Evolutionary conservation across 2,329 filamentous ascomycete species (phyloP).

Genomic region (Penicillium sp.): DNA sequence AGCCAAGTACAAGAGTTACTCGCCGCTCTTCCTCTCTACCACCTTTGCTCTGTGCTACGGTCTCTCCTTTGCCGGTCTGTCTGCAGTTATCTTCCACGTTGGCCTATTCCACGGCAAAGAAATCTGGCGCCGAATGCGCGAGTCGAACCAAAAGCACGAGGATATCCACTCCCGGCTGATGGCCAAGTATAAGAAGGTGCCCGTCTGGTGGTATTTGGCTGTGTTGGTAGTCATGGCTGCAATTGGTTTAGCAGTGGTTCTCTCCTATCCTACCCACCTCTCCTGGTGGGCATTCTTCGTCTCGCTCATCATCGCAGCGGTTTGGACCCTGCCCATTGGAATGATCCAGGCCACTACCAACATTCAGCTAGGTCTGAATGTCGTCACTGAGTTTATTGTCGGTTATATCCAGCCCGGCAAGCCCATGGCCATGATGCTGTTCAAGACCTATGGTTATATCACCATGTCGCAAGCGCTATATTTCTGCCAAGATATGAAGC

Average conservation of each 20-base stretch:
- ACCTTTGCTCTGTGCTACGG: slow-evolving; percentile 68
- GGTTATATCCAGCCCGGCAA: slow-evolving; percentile 69
- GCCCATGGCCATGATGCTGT: slow-evolving; percentile 71
- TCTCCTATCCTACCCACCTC: slow-evolving; percentile 61
- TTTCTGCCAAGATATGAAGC: slow-evolving; percentile 62
- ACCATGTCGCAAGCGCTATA: slow-evolving; percentile 63
- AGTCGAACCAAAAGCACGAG: slow-evolving; percentile 52
- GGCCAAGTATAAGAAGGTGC: slow-evolving; percentile 53
- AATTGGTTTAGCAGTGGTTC: slow-evolving; percentile 45
- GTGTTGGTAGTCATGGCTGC: slow-evolving; percentile 50
- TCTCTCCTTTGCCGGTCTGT: slow-evolving; percentile 66
- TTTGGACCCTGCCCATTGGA: slow-evolving; percentile 57
- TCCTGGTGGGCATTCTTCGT: slow-evolving; percentile 70
- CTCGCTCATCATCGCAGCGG: slow-evolving; percentile 59
- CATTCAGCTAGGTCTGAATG: slow-evolving; percentile 62
- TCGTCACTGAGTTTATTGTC: slow-evolving; percentile 67
- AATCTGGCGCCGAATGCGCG: slow-evolving; percentile 60
- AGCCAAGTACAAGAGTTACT: slow-evolving; percentile 62
- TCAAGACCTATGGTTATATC: slow-evolving; percentile 69
- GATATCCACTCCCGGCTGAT: slow-evolving; percentile 56
- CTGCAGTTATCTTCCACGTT: slow-evolving; percentile 64
- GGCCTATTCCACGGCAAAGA: slow-evolving; percentile 62
- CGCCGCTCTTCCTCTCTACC: slow-evolving; percentile 59
- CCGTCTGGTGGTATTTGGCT: slow-evolving; percentile 54
- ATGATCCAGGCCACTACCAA: slow-evolving; percentile 69